phyloP scores from a whole-genome alignment of 148 eudicot species.

The Salicornia ramosissima region DNA sequence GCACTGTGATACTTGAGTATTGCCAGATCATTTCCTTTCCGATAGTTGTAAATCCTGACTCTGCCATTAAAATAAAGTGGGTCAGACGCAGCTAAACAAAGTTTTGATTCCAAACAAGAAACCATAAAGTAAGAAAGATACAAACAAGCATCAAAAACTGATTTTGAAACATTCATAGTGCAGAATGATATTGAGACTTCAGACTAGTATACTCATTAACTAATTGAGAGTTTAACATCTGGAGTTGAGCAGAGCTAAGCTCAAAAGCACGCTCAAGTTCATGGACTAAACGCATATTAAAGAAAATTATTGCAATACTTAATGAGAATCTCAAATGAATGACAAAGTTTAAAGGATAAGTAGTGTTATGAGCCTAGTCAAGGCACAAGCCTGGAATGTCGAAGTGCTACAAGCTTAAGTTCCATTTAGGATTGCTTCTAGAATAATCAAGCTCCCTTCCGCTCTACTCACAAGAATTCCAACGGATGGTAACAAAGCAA shows the following conservation, averaged over 20 bases:
- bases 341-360: neutral
- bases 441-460: neutral
- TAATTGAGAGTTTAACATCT: no score
- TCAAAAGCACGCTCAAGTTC: no score
- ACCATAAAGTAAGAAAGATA: neutral
- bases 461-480: neutral
- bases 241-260: neutral
- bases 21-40: slow-evolving; percentile 79
- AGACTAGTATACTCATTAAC: no score
- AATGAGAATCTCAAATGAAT: neutral
- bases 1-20: slow-evolving; percentile 75
- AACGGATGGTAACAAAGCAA: neutral
- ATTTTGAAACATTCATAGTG: neutral
- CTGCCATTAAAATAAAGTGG: slow-evolving; percentile 34
- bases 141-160: neutral
- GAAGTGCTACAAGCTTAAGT: neutral
- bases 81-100: neutral
- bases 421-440: neutral
- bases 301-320: no score
- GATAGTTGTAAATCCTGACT: slow-evolving; percentile 72
- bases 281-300: no score
- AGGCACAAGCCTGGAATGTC: neutral
- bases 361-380: neutral
- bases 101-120: slow-evolving; percentile 1
- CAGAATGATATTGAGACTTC: neutral